phyloP scores from a whole-genome alignment of 2,329 filamentous ascomycete species.

The Helotiales sp. region DNA sequence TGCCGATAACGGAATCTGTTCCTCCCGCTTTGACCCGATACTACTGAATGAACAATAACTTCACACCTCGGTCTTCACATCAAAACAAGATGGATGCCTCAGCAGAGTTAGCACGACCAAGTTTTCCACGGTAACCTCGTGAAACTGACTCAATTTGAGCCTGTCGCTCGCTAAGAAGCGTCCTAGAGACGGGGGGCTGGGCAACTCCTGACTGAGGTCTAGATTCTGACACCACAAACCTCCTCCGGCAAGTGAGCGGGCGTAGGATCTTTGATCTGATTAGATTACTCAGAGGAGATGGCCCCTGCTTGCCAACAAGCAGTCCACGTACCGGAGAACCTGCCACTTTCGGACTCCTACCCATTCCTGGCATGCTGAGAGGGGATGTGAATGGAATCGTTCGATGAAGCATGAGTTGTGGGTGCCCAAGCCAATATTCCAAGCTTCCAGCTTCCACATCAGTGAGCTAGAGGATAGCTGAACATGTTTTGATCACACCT shows the following conservation, averaged over 20 bases:
- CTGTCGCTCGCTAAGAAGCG: neutral
- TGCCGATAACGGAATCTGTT: too few species aligned
- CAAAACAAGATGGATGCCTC: neutral
- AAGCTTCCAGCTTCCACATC: neutral
- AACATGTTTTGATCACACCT: neutral
- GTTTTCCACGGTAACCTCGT: neutral
- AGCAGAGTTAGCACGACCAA: too few species aligned
- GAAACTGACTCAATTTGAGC: neutral
- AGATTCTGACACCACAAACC: neutral
- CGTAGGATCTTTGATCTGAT: neutral
- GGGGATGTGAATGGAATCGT: neutral
- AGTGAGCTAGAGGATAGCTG: neutral
- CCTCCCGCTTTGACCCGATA: neutral
- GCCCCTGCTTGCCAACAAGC: neutral
- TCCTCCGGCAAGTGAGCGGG: neutral
- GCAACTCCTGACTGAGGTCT: neutral
- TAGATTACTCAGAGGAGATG: neutral
- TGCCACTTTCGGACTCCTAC: neutral
- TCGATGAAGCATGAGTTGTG: neutral
- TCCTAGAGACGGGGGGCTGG: too few species aligned
- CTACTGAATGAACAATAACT: neutral
- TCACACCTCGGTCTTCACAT: neutral
- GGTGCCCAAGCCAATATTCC: slow-evolving; percentile 1
- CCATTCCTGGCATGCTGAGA: neutral
- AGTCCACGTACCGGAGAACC: neutral